Evolutionary conservation across 1,284 basidiomycete species (phyloP), one percentile per base, ranked within the genome.

Genomic region (Ganoderma lingzhi): DNA sequence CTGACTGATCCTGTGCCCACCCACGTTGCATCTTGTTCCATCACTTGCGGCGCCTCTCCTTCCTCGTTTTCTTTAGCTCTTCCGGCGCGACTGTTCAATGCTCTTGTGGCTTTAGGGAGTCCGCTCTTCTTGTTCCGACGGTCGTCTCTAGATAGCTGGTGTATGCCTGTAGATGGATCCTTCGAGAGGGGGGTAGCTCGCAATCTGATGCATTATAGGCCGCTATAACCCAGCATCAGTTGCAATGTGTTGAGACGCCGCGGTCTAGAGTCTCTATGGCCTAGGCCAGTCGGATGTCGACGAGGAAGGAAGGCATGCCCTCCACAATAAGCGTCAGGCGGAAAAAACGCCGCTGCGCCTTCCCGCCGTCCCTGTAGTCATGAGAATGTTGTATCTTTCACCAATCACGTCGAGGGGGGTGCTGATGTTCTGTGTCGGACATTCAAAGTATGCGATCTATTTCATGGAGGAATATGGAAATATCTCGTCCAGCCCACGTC

Each of bases 1-100:
- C 75, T 83, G 66, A 76, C 45, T 60, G 35, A 58, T 51, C 60
- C 35, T 17, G 60, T 48, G 56, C 44, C 41, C 41, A 17, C 42
- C 51, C 59, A 35, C 48, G 28, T 23, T 30, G 30, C 17, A 30
- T 39, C 42, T 65, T 19, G 63, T 39, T 48, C 17, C 37, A 59
- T n/a, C 37, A 58, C 53, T 67, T 32, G 10, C 4, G n/a, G 15
- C 53, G 23, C 23, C 55, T 15, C 35, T 58, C 30, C 39, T 64
- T 62, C 32, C 48, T 55, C 56, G 28, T 28, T 32, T 32, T 53
- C n/a, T 28, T 17, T 62, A 37, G 28, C 15, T 32, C 15, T 35
- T 56, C 37, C 35, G 62, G 28, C 23, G 3, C 58, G 28, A 14
- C 35, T 53, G 55, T 35, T 55, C 41, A 35, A 15, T 56, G 53